Base-by-base conservation (phyloP, 805 yeast genomes). In the Zygoascus flipseniorum region DNA sequence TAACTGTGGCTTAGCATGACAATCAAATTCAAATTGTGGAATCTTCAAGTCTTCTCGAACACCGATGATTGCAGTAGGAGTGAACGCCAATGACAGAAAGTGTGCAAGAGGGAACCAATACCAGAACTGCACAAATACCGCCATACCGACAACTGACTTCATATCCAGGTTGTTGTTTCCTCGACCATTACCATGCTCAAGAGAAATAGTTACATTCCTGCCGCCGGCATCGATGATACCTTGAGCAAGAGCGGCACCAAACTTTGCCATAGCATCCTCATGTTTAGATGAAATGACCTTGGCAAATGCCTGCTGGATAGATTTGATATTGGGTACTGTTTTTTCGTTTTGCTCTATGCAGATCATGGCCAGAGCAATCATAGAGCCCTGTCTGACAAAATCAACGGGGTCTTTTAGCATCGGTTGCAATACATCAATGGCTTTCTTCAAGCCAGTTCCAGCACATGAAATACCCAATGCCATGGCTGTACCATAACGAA, bases 201-300 rank as follows among this genome's bases (percentile, higher is more conserved):
- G 75, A 61, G 86, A 86, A 59, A 93, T 89, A 0, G 98, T 89
- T n/a, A 86, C 95, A 64, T 93, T 93, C 67, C 98, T 82, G 11
- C 99, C 99, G 71, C 99, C 97, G 10, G 98, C 99, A 72, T 93
- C 97, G 67, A 93, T 83, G 58, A 93, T 92, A 69, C 99, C 99
- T 73, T 92, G 97, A 13, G 96, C 92, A 49, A 93, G 73, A 16
- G 97, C 88, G 31, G 98, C 97, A 67, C 99, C 99, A 71, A 92
- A 93, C 72, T 89, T 90, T 42, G 98, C 97, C 70, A 93, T 79
- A 2, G 96, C 96, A 71, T 92, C 99, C 70, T 92, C 97, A 62
- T 88, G 95, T 70, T 92, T 93, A 64, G 85, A 86, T 26, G 83
- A 74, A 53, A 92, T 79, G n/a, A 87, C 84, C 54, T 79, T 81